Conservation (phyloP, 2,329 filamentous ascomycete genomes). For the Botrytis cinerea region DNA sequence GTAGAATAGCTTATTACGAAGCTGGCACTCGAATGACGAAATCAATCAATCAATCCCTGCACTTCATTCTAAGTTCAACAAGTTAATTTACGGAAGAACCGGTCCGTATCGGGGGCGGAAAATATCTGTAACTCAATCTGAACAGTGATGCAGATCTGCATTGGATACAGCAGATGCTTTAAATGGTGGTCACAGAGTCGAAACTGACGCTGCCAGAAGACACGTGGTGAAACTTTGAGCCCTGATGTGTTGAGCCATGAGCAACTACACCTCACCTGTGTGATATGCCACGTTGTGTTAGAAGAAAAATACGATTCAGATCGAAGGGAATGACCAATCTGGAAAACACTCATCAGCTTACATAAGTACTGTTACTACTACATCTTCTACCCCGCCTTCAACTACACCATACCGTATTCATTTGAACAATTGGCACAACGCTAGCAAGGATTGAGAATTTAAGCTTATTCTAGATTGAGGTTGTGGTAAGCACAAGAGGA, state of each 20-base stretch:
- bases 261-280: not conserved
- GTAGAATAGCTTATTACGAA: too few species aligned
- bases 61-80: too few species aligned
- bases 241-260: not conserved
- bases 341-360: not conserved
- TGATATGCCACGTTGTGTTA: not conserved
- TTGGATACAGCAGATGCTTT: not conserved
- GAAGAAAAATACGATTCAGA: not conserved
- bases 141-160: not conserved
- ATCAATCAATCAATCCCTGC: too few species aligned
- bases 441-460: too few species aligned
- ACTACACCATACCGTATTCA: too few species aligned
- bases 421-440: too few species aligned
- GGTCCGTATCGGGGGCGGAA: not conserved
- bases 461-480: too few species aligned
- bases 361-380: not conserved
- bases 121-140: not conserved
- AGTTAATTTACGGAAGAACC: not conserved
- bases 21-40: too few species aligned
- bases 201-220: not conserved
- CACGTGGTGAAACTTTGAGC: not conserved
- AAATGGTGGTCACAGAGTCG: not conserved
- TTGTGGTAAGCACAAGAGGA: too few species aligned
- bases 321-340: not conserved
- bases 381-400: not conserved